Conservation (phyloP, 1,284 basidiomycete species). For the Rhodotorula sp. region DNA sequence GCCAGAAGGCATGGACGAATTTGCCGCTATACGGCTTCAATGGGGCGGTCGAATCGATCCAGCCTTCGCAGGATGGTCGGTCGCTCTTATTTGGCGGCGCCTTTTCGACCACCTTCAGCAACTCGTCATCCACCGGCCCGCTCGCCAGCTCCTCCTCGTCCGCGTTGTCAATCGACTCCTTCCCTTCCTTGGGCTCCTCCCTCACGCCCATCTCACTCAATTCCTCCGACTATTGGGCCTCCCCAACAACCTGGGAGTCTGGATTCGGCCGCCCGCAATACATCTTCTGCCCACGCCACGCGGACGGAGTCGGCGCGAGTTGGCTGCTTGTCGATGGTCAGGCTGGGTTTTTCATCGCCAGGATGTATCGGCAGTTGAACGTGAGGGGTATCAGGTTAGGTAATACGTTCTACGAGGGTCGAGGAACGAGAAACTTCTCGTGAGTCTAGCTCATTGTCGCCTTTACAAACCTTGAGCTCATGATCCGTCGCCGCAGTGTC, state of each 20-base stretch:
- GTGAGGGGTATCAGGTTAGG: constrained; percentile 80
- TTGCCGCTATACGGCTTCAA: constrained; percentile 79
- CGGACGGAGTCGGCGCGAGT: constrained; percentile 70
- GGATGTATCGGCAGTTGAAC: constrained; percentile 67
- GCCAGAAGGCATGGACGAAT: constrained; percentile 65
- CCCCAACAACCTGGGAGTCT: constrained; percentile 64
- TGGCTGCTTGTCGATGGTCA: constrained; percentile 79
- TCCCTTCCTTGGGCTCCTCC: constrained; percentile 73
- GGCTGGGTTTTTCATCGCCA: constrained; percentile 67
- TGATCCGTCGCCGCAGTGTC: constrained; percentile 26
- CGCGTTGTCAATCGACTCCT: constrained; percentile 37
- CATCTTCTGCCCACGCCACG: constrained; percentile 77
- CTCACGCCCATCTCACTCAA: constrained; percentile 80
- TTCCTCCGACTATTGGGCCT: constrained; percentile 60
- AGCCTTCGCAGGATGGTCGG: constrained; percentile 65
- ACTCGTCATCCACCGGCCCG: constrained; percentile 22
- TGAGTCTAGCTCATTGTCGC: constrained; percentile 50
- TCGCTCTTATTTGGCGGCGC: constrained; percentile 84
- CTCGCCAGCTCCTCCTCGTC: constrained; percentile 48
- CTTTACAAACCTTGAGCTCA: neutral
- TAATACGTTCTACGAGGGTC: constrained; percentile 77
- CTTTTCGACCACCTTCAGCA: constrained; percentile 55
- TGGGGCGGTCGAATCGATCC: constrained; percentile 76
- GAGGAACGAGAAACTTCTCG: constrained; percentile 82
- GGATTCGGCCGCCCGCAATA: constrained; percentile 68